Base-by-base conservation (phyloP, 2,329 filamentous ascomycete genomes). In the Penicillium sp. region DNA sequence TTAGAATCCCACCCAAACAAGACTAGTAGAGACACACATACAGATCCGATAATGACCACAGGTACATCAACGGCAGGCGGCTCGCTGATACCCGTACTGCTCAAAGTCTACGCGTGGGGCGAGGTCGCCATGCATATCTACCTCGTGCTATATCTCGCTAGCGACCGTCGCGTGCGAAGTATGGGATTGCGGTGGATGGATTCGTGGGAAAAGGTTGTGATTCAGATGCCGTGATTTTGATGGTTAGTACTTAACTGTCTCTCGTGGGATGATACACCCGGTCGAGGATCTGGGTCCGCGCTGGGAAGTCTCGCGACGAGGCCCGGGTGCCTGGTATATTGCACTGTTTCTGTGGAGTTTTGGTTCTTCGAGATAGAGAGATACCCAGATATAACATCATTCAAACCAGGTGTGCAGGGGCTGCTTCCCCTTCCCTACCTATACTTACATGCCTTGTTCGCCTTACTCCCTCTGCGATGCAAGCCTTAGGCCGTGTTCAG, bases 31-130 rank as follows among this genome's bases (percentile, higher is more conserved):
- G 6, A 25, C 3, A 28, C 14, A 4, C 3, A 28, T 22, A 47
- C 42, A 11, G 1, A 42, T 42, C 42, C 42, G 28, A 28, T 28
- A 31, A 15, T 4, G 6, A 28, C 4, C 5, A 10, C 43, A 31
- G 10, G 6, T 1, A n/a, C 25, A 31, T 5, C 10, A 0, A 20
- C 20, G 2, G 20, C 49, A 25, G 25, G 7, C 17, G 3, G 10
- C 12, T 12, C 11, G 4, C 14, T 12, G 6, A n/a, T 51, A 11
- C 62, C 76, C 11, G 77, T 80, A 58, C 73, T 65, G 1, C 72
- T 96, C 1, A 83, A 86, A 37, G 73, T 94, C 1, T 95, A 90
- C 71, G 91, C 90, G 69, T 96, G 90, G 88, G 92, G 90, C 0
- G 84, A 88, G 62, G 78, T 91, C 0, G 85, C 86, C 0, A 83